phyloP scores from a whole-genome alignment of 2,329 filamentous ascomycete species.

The Penicillium sclerotigenum region DNA sequence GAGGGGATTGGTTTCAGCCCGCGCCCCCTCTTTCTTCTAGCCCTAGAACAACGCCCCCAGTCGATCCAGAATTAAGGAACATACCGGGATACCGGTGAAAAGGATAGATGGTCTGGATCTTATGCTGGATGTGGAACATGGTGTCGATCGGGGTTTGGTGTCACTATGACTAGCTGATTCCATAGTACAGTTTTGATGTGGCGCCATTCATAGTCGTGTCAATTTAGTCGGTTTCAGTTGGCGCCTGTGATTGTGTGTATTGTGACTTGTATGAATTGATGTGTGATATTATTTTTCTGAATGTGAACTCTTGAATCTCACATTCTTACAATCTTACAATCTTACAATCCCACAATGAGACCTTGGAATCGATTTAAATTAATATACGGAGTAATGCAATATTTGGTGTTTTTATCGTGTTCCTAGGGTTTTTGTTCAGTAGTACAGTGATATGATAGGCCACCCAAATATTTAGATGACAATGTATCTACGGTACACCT shows the following conservation, averaged over 20 bases:
- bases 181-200: not conserved
- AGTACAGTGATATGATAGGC: not conserved
- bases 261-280: not conserved
- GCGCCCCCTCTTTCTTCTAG: constrained; percentile 6
- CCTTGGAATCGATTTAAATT: not conserved
- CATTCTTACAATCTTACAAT: not conserved
- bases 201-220: constrained; percentile 1
- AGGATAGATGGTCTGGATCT: not conserved
- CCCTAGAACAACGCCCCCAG: constrained; percentile 1
- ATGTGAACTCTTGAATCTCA: not conserved
- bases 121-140: not conserved
- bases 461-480: not conserved
- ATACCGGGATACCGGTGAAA: not conserved
- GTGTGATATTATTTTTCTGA: not conserved
- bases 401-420: not conserved
- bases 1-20: constrained; percentile 2
- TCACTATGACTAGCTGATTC: not conserved
- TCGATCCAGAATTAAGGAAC: constrained; percentile 4
- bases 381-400: not conserved
- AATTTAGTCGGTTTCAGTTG: not conserved
- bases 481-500: not conserved
- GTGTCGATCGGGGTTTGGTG: not conserved
- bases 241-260: not conserved
- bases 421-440: not conserved
- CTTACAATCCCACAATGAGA: not conserved